Base-by-base conservation (phyloP, 768 basidiomycete genomes). In the Macrocybe gigantea region DNA sequence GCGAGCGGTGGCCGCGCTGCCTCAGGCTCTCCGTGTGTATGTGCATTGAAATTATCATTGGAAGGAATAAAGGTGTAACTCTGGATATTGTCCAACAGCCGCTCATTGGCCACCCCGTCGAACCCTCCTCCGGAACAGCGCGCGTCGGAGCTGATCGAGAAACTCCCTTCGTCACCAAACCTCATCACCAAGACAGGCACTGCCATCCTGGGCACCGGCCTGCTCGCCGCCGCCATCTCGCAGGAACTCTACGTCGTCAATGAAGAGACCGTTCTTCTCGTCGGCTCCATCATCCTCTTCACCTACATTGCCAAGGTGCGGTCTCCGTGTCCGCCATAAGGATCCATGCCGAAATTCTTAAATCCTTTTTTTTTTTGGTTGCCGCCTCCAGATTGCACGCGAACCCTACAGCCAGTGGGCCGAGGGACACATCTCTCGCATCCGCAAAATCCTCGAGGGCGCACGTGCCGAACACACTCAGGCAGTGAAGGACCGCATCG, bases 231-330 rank as follows among this genome's bases (percentile, higher is more conserved):
- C 5, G 94, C 93, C 62, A 93, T 98, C 69, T 95, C 93, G 10
- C 88, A 93, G 64, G 94, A 99, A 70, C 82, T 98, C 44, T 97
- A 97, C 62, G 95, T 99, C 51, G 82, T 95, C 61, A 96, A 96
- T 66, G 94, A 97, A 68, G 96, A 98, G 75, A 83, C 89, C 15
- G 85, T 97, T 54, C 77, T 98, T 40, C 82, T 90, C 33, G 75
- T 85, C 35, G 93, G 90, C 15, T 89, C 88, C 56, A 71, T 87
- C 54, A 83, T 94, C 51, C 81, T 96, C 59, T 79, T 91, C 55
- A 77, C 82, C 40, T 88, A 85, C 64, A 75, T 95, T 58, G 91
- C 79, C 59, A 86, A 84, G 79, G 88, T 85, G 64, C 49, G 78
- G 67, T 33, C n/a, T 38, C 12, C 33, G 39, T 48, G 22, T 39